A percentile compares a stretch with the other conserved stretches of the same genome.
These are phyloP conservation scores for Thelonectria blattea DNA, from an alignment of 2,329 filamentous ascomycete species.

Conservation along the genomic window DNA sequence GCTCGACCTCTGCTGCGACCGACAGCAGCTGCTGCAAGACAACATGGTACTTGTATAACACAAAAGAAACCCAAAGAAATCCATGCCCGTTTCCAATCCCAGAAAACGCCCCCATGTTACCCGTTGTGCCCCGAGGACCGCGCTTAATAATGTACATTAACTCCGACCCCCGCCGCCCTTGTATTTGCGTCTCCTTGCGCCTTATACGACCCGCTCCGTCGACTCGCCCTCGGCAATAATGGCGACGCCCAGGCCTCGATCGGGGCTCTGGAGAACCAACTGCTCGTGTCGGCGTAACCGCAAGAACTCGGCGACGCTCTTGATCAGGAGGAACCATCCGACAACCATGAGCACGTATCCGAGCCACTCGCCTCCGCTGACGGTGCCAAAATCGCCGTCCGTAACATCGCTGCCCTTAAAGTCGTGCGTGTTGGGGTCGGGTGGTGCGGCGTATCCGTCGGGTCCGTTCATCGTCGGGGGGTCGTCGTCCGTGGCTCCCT, in stretches of 20 bases:
- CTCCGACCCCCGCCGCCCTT: background rate
- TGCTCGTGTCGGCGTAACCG: conserved; percentile 89
- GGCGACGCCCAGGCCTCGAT: conserved; percentile 82
- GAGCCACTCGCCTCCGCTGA: conserved; percentile 83
- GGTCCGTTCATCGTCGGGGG: conserved; percentile 54
- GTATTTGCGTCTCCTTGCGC: background rate
- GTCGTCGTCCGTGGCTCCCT: conserved; percentile 59
- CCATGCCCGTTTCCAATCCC: conserved; percentile 11
- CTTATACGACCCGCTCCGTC: conserved; percentile 75
- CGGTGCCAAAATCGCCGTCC: conserved; percentile 52
- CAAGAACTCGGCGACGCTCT: conserved; percentile 90
- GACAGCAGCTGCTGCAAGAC: conserved; percentile 3
- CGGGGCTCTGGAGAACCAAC: conserved; percentile 89
- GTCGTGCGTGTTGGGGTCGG: conserved; percentile 87
- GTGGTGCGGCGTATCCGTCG: conserved; percentile 71
- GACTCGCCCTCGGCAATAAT: conserved; percentile 87
- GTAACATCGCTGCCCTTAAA: conserved; percentile 78
- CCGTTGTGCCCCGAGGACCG: conserved; percentile 8
- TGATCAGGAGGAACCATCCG: conserved; percentile 96
- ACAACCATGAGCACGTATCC: conserved; percentile 95
- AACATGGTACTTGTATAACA: background rate
- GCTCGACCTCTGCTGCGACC: conserved; percentile 8
- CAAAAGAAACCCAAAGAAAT: conserved; percentile 12
- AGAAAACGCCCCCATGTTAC: conserved; percentile 18
- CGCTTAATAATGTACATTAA: conserved; percentile 19